phyloP scores from a whole-genome alignment of 2,329 filamentous ascomycete species.

The Atkinsonella hypoxylon region DNA sequence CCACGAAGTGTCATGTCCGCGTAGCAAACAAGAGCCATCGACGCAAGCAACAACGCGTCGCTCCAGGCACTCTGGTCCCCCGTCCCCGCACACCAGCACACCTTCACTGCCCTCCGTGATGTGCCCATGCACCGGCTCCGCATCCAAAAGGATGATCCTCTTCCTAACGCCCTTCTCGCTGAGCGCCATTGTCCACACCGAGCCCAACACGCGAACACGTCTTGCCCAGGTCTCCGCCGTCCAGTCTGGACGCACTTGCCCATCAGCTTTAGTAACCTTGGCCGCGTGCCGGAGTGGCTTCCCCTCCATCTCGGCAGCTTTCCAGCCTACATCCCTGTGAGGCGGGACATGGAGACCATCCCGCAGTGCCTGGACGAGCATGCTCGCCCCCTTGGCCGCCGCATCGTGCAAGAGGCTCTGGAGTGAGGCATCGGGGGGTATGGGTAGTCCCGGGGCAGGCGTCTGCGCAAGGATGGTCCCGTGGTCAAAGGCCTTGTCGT shows the following conservation, averaged over 20 bases:
- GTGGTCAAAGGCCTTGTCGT: constrained; percentile 64
- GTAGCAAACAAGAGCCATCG: not conserved
- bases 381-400: constrained; percentile 51
- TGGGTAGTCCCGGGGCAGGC: constrained; percentile 41
- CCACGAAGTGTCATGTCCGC: not conserved
- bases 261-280: constrained; percentile 58
- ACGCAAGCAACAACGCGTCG: constrained; percentile 7
- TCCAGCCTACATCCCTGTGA: constrained; percentile 23
- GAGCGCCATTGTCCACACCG: constrained; percentile 47
- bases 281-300: constrained; percentile 41
- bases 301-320: constrained; percentile 9
- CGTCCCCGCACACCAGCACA: constrained; percentile 11
- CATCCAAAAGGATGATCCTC: constrained; percentile 28
- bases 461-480: constrained; percentile 66
- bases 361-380: constrained; percentile 57
- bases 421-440: constrained; percentile 32
- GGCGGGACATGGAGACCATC: constrained; percentile 54
- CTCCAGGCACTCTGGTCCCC: not conserved
- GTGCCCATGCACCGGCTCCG: constrained; percentile 13
- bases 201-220: constrained; percentile 47
- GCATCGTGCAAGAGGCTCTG: constrained; percentile 34
- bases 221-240: constrained; percentile 40
- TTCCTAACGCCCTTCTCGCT: constrained; percentile 14
- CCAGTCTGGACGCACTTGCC: constrained; percentile 43
- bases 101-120: not conserved